These are phyloP conservation scores for Erysimum pusillum DNA, from an alignment of 441 rosid species.

Conservation along the genomic window DNA sequence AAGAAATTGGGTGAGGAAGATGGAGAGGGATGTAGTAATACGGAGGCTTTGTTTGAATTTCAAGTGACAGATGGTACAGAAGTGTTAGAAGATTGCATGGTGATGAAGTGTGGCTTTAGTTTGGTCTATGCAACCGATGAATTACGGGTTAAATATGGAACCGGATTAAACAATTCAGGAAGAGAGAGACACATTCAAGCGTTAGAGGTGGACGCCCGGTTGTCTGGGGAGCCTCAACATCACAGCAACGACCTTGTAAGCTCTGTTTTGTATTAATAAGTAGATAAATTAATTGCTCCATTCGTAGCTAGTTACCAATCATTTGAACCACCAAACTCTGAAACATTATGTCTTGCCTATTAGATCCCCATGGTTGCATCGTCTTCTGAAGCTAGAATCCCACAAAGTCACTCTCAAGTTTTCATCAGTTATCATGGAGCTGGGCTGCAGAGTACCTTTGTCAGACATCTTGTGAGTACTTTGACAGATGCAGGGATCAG, in stretches of 20 bases:
- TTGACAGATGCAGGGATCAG: constrained; percentile 16
- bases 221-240: too few species aligned
- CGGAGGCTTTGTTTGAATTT: neutral
- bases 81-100: neutral
- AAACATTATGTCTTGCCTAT: neutral
- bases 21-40: neutral
- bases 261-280: too few species aligned
- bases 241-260: too few species aligned
- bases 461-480: constrained; percentile 11
- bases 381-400: neutral
- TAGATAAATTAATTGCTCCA: too few species aligned
- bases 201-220: too few species aligned
- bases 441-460: neutral
- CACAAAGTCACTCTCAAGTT: neutral
- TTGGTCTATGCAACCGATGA: constrained; percentile 12
- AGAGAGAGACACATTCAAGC: too few species aligned
- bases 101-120: constrained; percentile 26
- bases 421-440: constrained; percentile 19
- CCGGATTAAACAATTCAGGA: too few species aligned
- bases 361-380: neutral
- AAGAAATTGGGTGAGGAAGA: neutral
- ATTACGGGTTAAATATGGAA: neutral
- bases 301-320: neutral
- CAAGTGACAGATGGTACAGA: constrained; percentile 24
- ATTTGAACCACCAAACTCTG: neutral